Evolutionary conservation across 176 grass and related monocot genomes (phyloP), one percentile per base, ranked within the genome.

Genomic region (Elaeis guineensis): DNA sequence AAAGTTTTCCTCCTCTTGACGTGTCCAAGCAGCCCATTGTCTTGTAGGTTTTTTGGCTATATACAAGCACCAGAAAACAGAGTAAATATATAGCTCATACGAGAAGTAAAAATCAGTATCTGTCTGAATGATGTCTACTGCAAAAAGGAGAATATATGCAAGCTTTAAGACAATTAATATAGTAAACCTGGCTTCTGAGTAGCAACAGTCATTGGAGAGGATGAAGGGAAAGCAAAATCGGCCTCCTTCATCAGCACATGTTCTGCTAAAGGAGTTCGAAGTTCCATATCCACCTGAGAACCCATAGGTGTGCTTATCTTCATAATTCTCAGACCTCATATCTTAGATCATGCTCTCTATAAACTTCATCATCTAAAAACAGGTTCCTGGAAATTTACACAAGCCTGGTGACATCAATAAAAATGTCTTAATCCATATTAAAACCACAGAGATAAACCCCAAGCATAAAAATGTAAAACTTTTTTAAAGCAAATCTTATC

Each of bases 1-100:
- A 63, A 98, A 98, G 67, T 82, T 92, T 62, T 98, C 88, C 32
- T 98, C 93, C 57, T 98, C 88, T 77, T 92, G 84, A 52, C 82
- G 79, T 59, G 93, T 98, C 93, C 93, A 98, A 65, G 93, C 84
- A 48, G 88, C 93, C 93, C 93, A 98, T 82, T 92, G 73, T 21
- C 93, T 79, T 19, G 82, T 81, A 63, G 73, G 57, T 60, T 79
- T 89, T 83, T 89, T 95, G 12, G 11, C 85, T 89, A 75, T 55
- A 39, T 28, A 35, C 61, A 28, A 56, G n/a, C n/a, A 7, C 30
- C 19, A 9, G 19, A 30, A 19, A 21, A 16, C 11, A 20, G 2
- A 32, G 52, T 3, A 20, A 21, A 29, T 15, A 56, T 21, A 68
- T 21, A 32, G 26, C 12, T 23, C 35, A 29, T 28, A 4, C 2